Base-by-base conservation (phyloP, 116 monocot species). In the Thalassia testudinum region DNA sequence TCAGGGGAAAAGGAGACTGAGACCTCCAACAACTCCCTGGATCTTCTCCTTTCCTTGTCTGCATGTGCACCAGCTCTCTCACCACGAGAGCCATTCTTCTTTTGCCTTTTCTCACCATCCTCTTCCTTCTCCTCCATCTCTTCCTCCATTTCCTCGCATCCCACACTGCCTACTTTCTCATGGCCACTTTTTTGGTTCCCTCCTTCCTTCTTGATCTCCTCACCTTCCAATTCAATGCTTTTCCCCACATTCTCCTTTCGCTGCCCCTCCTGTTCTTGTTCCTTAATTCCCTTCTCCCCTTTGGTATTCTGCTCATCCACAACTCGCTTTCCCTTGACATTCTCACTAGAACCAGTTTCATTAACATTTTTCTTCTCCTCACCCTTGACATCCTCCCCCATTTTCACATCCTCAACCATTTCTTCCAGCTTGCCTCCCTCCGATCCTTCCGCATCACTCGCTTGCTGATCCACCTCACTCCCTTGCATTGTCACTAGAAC, bases 1-100 rank as follows among this genome's bases (percentile, higher is more conserved):
- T 91, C 90, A 52, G 22, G 12, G 5, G 60, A 37, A 47, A 64
- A 66, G 13, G 64, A 22, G 21, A n/a, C 27, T 21, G 54, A 58
- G 20, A 45, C 66, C 7, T 24, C 12, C 23, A 68, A 58, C 19
- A 13, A 20, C 10, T 25, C 47, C 63, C 62, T 45, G 7, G 14
- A 5, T 67, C 12, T 54, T 64, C 24, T 45, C 19, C 38, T 12
- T 27, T 54, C 52, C 18, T 40, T 37, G 27, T 65, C 40, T 11
- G 44, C 49, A 64, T 45, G 43, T n/a, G 57, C 43, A 12, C 21
- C 19, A 24, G 17, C 54, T 25, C 62, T 71, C 34, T 28, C 13
- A 7, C 55, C 44, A 37, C 38, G 52, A 24, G 30, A 23, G 38
- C 62, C 57, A 55, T 78, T 73, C 24, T 47, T 70, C 37, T 73